Percentiles rank a stretch among this genome's conserved stretches.
Conservation (phyloP, 2,329 filamentous ascomycete genomes). For the Aplosporella prunicola region DNA sequence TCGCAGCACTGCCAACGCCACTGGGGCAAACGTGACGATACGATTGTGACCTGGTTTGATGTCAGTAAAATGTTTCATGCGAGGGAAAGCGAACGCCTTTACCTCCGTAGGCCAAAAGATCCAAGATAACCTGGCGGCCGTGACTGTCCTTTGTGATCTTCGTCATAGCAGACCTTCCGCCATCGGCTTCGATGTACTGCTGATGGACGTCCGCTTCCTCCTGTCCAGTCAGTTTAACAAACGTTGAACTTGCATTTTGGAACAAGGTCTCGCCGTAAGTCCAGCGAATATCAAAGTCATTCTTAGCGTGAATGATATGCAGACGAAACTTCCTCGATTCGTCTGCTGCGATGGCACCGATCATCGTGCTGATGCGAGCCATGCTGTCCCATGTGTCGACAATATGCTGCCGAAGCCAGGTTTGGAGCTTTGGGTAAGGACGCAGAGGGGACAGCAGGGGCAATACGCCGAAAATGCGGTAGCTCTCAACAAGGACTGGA, state of each 20-base stretch:
- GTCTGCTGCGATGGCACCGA: constrained; percentile 31
- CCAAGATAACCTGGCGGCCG: constrained; percentile 25
- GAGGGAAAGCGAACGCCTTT: constrained; percentile 9
- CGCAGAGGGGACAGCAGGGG: constrained; percentile 70
- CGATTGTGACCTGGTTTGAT: constrained; percentile 54
- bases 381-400: constrained; percentile 76
- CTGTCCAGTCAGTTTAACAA: constrained; percentile 17
- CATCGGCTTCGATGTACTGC: not conserved
- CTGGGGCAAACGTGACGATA: constrained; percentile 55
- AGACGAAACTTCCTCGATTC: constrained; percentile 42
- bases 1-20: constrained; percentile 55
- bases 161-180: constrained; percentile 20
- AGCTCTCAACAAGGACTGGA: constrained; percentile 62
- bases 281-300: constrained; percentile 78
- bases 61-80: not conserved
- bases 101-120: constrained; percentile 37
- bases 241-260: constrained; percentile 16
- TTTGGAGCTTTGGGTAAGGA: constrained; percentile 54
- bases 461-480: constrained; percentile 67
- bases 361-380: constrained; percentile 52
- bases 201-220: constrained; percentile 11
- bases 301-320: constrained; percentile 65
- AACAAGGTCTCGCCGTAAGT: constrained; percentile 44
- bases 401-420: constrained; percentile 52
- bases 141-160: constrained; percentile 7